Evolutionary conservation across 2,329 filamentous ascomycete genomes (phyloP).

Genomic region (Aspergillus proliferans): DNA sequence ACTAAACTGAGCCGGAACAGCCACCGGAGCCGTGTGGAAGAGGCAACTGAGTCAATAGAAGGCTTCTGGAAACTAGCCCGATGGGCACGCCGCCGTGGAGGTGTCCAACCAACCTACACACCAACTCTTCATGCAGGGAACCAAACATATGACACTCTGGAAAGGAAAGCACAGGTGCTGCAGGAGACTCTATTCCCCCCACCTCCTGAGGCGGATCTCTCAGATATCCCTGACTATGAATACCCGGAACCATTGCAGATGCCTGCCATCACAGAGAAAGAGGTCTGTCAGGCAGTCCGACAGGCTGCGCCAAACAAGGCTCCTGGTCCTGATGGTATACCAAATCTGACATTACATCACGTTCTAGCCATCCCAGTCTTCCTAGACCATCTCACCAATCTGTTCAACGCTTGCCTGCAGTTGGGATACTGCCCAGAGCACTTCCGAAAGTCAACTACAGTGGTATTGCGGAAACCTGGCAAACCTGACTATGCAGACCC

Average conservation of each 20-base stretch:
- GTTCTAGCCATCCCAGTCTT: background rate
- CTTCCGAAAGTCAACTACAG: slow-evolving; percentile 2
- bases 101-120: background rate
- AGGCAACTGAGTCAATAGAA: no score
- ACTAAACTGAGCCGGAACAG: background rate
- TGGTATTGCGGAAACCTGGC: slow-evolving; percentile 15
- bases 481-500: slow-evolving; percentile 13
- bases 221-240: background rate
- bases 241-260: background rate
- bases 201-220: background rate
- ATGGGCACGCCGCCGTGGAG: background rate
- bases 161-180: slow-evolving; percentile 1
- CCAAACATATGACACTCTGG: background rate
- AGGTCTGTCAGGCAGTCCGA: slow-evolving; percentile 2
- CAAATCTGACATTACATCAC: slow-evolving; percentile 2
- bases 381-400: background rate
- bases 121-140: background rate
- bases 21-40: background rate
- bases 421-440: slow-evolving; percentile 3
- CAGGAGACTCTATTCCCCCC: slow-evolving; percentile 1
- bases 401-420: slow-evolving; percentile 2
- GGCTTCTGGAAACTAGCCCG: background rate
- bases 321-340: slow-evolving; percentile 4
- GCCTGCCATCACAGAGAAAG: slow-evolving; percentile 3
- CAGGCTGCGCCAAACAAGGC: slow-evolving; percentile 5